These are phyloP conservation scores for Corynascus novoguineensis DNA, from an alignment of 495 filamentous ascomycete genomes.

Conservation along the genomic window DNA sequence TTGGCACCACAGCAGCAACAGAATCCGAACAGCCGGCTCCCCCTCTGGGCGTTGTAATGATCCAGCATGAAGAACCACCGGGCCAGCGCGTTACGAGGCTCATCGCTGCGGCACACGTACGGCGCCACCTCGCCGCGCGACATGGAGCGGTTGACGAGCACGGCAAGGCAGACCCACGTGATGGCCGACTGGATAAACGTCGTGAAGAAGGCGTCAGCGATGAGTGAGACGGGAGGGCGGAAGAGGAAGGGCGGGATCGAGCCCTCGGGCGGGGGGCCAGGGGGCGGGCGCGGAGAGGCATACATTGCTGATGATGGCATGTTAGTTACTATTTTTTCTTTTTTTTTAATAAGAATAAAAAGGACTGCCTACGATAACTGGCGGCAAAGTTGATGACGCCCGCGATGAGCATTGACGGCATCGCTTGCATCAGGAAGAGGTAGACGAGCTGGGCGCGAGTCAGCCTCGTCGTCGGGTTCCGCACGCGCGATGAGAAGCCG, in stretches of 20 bases:
- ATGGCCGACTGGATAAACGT: slow-evolving; percentile 31
- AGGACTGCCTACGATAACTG: slow-evolving; percentile 34
- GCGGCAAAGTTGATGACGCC: slow-evolving; percentile 44
- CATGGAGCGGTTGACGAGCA: slow-evolving; percentile 38
- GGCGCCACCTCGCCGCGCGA: slow-evolving; percentile 33
- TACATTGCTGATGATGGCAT: slow-evolving; percentile 11
- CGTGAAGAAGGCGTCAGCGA: slow-evolving; percentile 39
- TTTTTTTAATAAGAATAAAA: background rate
- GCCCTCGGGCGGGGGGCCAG: slow-evolving; percentile 28
- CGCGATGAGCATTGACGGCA: slow-evolving; percentile 35
- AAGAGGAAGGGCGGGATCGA: slow-evolving; percentile 41
- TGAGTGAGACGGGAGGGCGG: slow-evolving; percentile 33
- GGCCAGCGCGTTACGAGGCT: slow-evolving; percentile 24
- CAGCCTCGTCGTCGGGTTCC: slow-evolving; percentile 29
- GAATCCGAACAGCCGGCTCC: background rate
- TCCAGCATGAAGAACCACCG: slow-evolving; percentile 42
- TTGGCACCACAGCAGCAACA: background rate
- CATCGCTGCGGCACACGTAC: background rate
- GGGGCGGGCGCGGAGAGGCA: slow-evolving; percentile 20
- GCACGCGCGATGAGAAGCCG: slow-evolving; percentile 10
- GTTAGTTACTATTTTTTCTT: background rate
- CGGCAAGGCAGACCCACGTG: slow-evolving; percentile 30
- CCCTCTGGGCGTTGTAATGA: slow-evolving; percentile 3
- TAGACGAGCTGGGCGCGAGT: slow-evolving; percentile 38
- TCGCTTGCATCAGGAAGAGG: slow-evolving; percentile 36